Evolutionary conservation across 805 yeast genomes (phyloP).

Genomic region (Yarrowia yakushimensis): DNA sequence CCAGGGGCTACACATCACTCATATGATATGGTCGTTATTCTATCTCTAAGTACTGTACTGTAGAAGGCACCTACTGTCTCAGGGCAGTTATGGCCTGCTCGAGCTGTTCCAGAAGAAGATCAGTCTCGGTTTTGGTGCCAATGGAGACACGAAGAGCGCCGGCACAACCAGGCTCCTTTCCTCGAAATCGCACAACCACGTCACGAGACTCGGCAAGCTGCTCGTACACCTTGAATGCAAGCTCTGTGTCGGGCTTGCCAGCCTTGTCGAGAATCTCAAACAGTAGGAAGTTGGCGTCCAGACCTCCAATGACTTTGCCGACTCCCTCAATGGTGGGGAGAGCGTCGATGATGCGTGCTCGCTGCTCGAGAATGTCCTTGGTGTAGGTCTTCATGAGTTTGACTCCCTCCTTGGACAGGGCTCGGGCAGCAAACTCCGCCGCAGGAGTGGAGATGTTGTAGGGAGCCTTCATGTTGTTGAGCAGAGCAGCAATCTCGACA

Average conservation of each 20-base stretch:
- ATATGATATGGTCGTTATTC: neutral
- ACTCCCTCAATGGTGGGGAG: conserved; percentile 59
- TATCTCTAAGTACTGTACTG: neutral
- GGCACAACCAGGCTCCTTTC: conserved; percentile 79
- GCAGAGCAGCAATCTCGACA: conserved; percentile 55
- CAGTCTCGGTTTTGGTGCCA: conserved; percentile 79
- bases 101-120: conserved; percentile 51
- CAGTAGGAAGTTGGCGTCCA: conserved; percentile 84
- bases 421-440: conserved; percentile 68
- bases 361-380: conserved; percentile 50
- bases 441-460: conserved; percentile 86
- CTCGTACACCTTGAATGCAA: conserved; percentile 65
- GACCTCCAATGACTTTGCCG: conserved; percentile 73
- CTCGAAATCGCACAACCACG: conserved; percentile 89
- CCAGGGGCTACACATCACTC: too few species aligned
- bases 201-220: conserved; percentile 65
- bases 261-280: conserved; percentile 61
- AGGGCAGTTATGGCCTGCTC: conserved; percentile 23
- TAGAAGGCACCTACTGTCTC: neutral
- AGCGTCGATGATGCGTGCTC: conserved; percentile 50
- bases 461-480: conserved; percentile 94
- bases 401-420: conserved; percentile 59
- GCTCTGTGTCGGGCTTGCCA: conserved; percentile 62
- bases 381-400: conserved; percentile 56
- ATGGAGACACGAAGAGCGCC: conserved; percentile 86